phyloP scores from a whole-genome alignment of 2,329 filamentous ascomycete species.

The Ascochyta pisi region DNA sequence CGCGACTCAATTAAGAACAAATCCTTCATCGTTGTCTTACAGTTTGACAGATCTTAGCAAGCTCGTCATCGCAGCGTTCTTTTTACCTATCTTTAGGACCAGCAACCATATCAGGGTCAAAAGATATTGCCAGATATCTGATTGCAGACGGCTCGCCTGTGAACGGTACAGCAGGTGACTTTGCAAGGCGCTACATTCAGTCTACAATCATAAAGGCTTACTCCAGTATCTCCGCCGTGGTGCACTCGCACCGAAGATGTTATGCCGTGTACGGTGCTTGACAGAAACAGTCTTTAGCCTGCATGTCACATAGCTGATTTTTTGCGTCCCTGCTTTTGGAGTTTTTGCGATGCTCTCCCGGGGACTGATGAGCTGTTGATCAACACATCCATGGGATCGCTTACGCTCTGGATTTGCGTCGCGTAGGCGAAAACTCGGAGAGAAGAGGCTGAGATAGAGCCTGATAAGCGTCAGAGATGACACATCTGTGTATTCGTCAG shows the following conservation, averaged over 20 bases:
- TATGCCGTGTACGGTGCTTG: constrained; percentile 37
- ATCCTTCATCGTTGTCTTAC: no score
- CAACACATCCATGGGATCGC: constrained; percentile 5
- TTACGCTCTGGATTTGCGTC: no score
- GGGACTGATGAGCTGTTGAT: background rate
- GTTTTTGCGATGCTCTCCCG: no score
- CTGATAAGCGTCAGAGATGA: background rate
- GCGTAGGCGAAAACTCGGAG: background rate
- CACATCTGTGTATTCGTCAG: background rate
- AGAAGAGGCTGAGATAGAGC: background rate
- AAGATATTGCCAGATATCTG: no score
- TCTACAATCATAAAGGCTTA: constrained; percentile 47
- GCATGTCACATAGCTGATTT: no score
- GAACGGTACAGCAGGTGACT: constrained; percentile 30
- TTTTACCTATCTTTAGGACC: no score
- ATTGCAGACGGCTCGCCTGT: constrained; percentile 4
- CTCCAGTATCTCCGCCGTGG: constrained; percentile 45
- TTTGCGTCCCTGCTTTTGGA: no score
- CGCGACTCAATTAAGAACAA: no score
- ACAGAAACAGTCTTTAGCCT: no score
- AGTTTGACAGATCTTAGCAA: no score
- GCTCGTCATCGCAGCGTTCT: no score
- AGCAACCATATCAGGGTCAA: no score
- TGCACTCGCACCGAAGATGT: constrained; percentile 50
- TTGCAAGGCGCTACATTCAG: constrained; percentile 51